These are phyloP conservation scores for Colletotrichum lindemuthianum DNA, from an alignment of 2,329 filamentous ascomycete genomes.

Conservation along the genomic window DNA sequence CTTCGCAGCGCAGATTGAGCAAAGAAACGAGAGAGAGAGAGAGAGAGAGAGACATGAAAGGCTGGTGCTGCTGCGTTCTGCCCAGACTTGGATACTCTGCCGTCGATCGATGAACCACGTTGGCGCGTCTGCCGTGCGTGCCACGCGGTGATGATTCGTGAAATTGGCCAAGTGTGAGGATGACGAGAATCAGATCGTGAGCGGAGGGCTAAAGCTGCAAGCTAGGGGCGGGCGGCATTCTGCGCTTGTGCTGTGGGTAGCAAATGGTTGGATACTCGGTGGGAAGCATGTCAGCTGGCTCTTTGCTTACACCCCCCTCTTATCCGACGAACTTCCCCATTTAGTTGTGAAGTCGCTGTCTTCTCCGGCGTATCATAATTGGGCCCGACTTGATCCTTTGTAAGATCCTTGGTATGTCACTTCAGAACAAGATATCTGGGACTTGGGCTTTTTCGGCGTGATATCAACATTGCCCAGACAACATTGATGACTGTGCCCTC, in stretches of 20 bases:
- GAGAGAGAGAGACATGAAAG: not conserved
- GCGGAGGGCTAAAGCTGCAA: conserved; percentile 4
- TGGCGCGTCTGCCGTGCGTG: conserved; percentile 12
- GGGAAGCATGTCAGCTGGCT: conserved; percentile 29
- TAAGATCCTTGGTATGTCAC: not conserved
- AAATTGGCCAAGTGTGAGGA: not conserved
- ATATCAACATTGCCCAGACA: not conserved
- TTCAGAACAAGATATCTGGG: not conserved
- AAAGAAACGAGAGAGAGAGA: not conserved
- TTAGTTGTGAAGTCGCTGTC: too few relatives aligned
- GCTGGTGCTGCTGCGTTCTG: not conserved
- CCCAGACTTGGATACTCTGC: too few relatives aligned
- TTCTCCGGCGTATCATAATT: too few relatives aligned
- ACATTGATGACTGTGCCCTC: not conserved
- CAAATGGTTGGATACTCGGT: conserved; percentile 9
- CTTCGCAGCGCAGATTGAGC: too few relatives aligned
- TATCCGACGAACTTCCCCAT: not conserved
- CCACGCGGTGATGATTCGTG: not conserved
- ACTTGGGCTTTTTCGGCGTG: too few relatives aligned
- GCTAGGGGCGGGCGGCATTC: not conserved
- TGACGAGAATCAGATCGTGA: conserved; percentile 9
- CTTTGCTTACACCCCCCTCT: conserved; percentile 25
- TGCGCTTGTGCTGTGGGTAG: conserved; percentile 2
- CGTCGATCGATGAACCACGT: conserved; percentile 5
- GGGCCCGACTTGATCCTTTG: too few relatives aligned